phyloP scores from a whole-genome alignment of 768 basidiomycete genomes.

The Russula sp. region DNA sequence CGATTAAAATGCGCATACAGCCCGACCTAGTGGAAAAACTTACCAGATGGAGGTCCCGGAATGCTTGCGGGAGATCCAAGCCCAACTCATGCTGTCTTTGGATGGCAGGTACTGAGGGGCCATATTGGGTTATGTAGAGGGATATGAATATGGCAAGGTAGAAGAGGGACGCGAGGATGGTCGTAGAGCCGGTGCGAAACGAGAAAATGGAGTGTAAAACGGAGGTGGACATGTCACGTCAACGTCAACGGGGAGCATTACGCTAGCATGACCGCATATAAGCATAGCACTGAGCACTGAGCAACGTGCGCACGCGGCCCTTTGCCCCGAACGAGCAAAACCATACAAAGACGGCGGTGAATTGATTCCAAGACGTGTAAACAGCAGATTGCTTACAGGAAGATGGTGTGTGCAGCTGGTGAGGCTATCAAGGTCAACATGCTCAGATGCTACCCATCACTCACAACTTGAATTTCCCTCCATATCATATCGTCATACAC shows the following conservation, averaged over 20 bases:
- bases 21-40: neutral
- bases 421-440: too few relatives aligned
- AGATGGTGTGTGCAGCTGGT: too few relatives aligned
- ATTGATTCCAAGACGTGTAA: too few relatives aligned
- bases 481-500: too few relatives aligned
- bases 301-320: too few relatives aligned
- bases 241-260: neutral
- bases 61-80: slow-evolving; percentile 46
- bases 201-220: slow-evolving; percentile 5
- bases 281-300: too few relatives aligned
- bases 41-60: slow-evolving; percentile 50
- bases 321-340: too few relatives aligned
- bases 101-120: slow-evolving; percentile 26
- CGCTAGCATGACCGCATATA: neutral
- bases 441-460: too few relatives aligned
- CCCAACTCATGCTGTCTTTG: slow-evolving; percentile 32
- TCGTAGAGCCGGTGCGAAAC: slow-evolving; percentile 13
- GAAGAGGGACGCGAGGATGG: slow-evolving; percentile 3
- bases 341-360: too few relatives aligned
- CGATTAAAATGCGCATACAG: neutral
- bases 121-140: slow-evolving; percentile 10
- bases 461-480: too few relatives aligned
- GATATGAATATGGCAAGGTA: slow-evolving; percentile 12
- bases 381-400: too few relatives aligned
- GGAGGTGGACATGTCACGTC: neutral